A percentile compares a stretch with the other conserved stretches of the same genome.
Conservation (phyloP, 805 yeast species). For the Kurtzmaniella cleridarum region DNA sequence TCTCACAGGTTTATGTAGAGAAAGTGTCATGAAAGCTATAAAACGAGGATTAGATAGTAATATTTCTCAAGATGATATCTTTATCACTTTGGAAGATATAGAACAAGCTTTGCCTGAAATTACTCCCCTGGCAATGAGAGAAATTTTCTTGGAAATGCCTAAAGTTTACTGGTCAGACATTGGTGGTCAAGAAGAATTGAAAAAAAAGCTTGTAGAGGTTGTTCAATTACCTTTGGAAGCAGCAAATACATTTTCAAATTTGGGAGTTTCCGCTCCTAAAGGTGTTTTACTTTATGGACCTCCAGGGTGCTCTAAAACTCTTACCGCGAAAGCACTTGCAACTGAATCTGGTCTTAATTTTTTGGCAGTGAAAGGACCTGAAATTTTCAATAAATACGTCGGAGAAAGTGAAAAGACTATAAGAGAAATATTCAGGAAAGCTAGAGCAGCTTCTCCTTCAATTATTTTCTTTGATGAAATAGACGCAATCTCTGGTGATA, state of each 20-base stretch:
- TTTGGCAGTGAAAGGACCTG: constrained; percentile 95
- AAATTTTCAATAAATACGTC: constrained; percentile 87
- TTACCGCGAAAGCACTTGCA: constrained; percentile 92
- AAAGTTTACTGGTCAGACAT: constrained; percentile 90
- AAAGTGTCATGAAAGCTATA: constrained; percentile 80
- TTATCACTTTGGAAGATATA: constrained; percentile 53
- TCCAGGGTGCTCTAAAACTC: constrained; percentile 95
- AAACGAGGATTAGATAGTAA: constrained; percentile 45
- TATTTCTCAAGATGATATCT: constrained; percentile 30
- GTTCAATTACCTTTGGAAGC: constrained; percentile 89
- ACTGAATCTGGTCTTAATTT: constrained; percentile 93
- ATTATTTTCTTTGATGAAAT: constrained; percentile 95
- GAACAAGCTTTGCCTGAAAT: constrained; percentile 70
- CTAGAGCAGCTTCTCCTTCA: constrained; percentile 92
- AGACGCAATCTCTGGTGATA: constrained; percentile 81
- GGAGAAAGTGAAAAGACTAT: constrained; percentile 94
- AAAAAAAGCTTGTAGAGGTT: constrained; percentile 78
- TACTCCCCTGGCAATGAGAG: constrained; percentile 96
- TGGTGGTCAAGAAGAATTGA: constrained; percentile 88
- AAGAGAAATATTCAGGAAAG: constrained; percentile 89
- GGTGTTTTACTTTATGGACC: constrained; percentile 95
- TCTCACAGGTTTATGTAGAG: constrained; percentile 79
- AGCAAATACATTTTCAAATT: constrained; percentile 61
- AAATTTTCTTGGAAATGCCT: constrained; percentile 90
- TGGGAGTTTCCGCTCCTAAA: constrained; percentile 88